Evolutionary conservation across 345 rosid species (phyloP), one percentile per base, ranked within the genome.

Genomic region (Citrus hindsii): DNA sequence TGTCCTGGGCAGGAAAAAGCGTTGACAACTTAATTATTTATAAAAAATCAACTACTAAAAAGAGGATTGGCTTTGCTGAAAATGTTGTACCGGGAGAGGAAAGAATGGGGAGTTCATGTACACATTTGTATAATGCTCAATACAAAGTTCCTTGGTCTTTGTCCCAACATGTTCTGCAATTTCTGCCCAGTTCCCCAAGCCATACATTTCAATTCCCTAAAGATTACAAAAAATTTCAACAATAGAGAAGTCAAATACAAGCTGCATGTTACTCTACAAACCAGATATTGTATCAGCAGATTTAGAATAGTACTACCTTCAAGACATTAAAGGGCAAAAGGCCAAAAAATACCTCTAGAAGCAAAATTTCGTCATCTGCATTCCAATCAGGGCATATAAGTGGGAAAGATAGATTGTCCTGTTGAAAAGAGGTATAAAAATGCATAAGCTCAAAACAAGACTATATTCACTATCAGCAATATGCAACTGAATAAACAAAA

Each of bases 91-190:
- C 30, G 99, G 98, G 72, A 96, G 94, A 61, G 99, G 99, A 84
- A 96, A 96, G 85, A 78, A 86, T 2, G 90, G 92, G 30, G 99
- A 96, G 79, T 87, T 90, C 92, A 92, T 85, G 84, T 96, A 96
- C 46, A 90, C 86, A 83, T 85, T 87, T 14, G 56, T 78, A 67
- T 90, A 94, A 87, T 96, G 99, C 53, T 92, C 92, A 71, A 96
- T 90, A 79, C 99, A 96, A 69, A 78, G 81, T 82, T 92, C 95
- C 90, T 94, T 96, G 85, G 82, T 90, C 91, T 96, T 96, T 22
- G 98, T 96, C 71, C 99, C 99, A 25, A 96, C 99, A 83, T 96
- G 99, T 87, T 94, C 99, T 2, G 97, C 97, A 22, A 94, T 90
- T 84, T 96, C 99, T 27, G 92, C 79, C 99, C 99, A 96, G 83